Percentiles rank a stretch among this genome's conserved stretches.
Conservation (phyloP, 768 basidiomycete genomes). For the Gloeopeniophorella convolvens region DNA sequence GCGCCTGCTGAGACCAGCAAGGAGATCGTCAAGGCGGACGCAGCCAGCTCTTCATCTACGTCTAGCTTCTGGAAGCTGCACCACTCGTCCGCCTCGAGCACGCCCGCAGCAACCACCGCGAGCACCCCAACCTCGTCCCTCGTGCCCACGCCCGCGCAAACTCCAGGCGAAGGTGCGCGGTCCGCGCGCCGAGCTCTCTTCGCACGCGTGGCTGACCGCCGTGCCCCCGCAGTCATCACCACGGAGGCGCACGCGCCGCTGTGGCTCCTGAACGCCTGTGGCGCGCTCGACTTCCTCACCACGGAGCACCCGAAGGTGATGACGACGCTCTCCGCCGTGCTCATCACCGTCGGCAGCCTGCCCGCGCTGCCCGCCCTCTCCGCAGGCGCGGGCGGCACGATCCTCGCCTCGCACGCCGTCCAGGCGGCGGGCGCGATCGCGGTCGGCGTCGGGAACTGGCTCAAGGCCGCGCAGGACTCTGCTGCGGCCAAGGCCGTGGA, state of each 20-base stretch:
- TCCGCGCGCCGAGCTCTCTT: not conserved
- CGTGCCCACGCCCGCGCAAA: slow-evolving; percentile 1
- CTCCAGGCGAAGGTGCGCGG: slow-evolving; percentile 18
- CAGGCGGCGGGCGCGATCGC: slow-evolving; percentile 78
- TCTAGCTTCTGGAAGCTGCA: slow-evolving; percentile 14
- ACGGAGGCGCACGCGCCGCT: slow-evolving; percentile 55
- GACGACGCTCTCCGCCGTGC: slow-evolving; percentile 67
- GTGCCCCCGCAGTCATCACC: slow-evolving; percentile 29
- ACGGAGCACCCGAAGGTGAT: slow-evolving; percentile 71
- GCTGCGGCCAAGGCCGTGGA: slow-evolving; percentile 1
- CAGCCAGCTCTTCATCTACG: not conserved
- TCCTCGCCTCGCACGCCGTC: slow-evolving; percentile 65
- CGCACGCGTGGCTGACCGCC: not conserved
- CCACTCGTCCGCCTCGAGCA: slow-evolving; percentile 1
- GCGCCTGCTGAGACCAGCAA: slow-evolving; percentile 1
- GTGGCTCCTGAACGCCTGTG: slow-evolving; percentile 74
- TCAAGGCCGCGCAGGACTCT: slow-evolving; percentile 43
- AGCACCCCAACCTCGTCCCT: not conserved
- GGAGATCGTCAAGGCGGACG: slow-evolving; percentile 11
- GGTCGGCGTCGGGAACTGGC: slow-evolving; percentile 58
- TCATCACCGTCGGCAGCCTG: slow-evolving; percentile 72
- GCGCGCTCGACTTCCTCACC: slow-evolving; percentile 66
- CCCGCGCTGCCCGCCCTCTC: slow-evolving; percentile 65
- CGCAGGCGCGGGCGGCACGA: slow-evolving; percentile 63
- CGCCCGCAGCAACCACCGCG: slow-evolving; percentile 1